Conservation (phyloP, 257 asterid species). For the Leptodermis oblonga region DNA sequence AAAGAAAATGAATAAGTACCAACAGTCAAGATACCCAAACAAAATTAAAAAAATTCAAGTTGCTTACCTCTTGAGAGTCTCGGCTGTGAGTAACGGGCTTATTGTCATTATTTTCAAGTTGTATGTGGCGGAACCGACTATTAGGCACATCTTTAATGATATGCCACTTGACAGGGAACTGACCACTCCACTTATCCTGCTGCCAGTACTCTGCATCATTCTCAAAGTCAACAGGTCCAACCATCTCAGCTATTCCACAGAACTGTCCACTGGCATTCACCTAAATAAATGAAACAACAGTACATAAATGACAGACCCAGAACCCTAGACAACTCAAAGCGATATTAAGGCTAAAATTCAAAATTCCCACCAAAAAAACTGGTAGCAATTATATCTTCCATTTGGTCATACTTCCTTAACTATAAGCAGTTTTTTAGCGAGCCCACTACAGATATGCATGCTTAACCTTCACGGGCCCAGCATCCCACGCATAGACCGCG, state of each 20-base stretch:
- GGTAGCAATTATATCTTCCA: background rate
- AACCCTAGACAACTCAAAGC: background rate
- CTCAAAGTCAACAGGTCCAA: constrained; percentile 88
- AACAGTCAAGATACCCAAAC: constrained; percentile 15
- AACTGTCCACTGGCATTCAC: constrained; percentile 99
- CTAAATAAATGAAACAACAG: constrained; percentile 37
- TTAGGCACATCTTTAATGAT: constrained; percentile 91
- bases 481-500: too few relatives aligned
- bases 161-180: constrained; percentile 96
- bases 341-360: background rate
- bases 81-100: constrained; percentile 99
- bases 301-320: constrained; percentile 1
- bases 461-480: too few relatives aligned
- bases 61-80: constrained; percentile 90
- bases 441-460: too few relatives aligned
- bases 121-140: constrained; percentile 88
- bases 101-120: constrained; percentile 92
- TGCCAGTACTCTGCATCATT: constrained; percentile 97
- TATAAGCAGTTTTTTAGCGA: background rate
- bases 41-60: constrained; percentile 7
- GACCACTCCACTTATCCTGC: constrained; percentile 99
- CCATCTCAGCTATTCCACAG: constrained; percentile 99
- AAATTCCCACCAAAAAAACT: background rate
- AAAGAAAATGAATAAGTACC: background rate
- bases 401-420: background rate